phyloP scores from a whole-genome alignment of 1,139 yeast species.

The Entelexis sorbosivorans region DNA sequence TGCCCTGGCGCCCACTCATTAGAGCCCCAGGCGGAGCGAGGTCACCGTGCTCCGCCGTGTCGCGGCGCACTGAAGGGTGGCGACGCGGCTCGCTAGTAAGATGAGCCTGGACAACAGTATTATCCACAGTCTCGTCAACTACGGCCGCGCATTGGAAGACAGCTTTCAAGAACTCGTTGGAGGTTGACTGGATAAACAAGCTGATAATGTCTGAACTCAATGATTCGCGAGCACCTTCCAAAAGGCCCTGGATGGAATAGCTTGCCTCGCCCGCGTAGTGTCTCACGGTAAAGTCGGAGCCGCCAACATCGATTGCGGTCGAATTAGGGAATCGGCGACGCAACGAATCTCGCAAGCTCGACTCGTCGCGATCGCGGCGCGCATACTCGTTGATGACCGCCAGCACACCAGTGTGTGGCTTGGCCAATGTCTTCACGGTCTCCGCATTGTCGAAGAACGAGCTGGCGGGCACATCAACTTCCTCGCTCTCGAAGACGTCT shows the following conservation, averaged over 20 bases:
- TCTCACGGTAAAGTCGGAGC: conserved; percentile 30
- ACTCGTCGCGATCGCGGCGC: conserved; percentile 31
- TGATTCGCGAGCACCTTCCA: conserved; percentile 31
- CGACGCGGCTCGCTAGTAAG: conserved; percentile 34
- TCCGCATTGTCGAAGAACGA: conserved; percentile 36
- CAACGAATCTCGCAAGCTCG: conserved; percentile 29
- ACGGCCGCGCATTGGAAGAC: conserved; percentile 33
- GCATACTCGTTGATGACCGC: conserved; percentile 35
- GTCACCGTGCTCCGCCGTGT: background rate
- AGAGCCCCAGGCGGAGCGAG: background rate
- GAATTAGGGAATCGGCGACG: conserved; percentile 31
- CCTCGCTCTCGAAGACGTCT: conserved; percentile 34
- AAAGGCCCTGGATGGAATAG: conserved; percentile 30
- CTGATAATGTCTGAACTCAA: conserved; percentile 35
- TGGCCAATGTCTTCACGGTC: conserved; percentile 31
- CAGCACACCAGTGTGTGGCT: conserved; percentile 32
- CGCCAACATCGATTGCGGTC: conserved; percentile 27
- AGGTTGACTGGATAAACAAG: conserved; percentile 33
- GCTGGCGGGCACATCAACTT: conserved; percentile 31
- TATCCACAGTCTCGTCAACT: conserved; percentile 31
- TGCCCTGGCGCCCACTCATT: conserved; percentile 5
- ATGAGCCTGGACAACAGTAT: conserved; percentile 33
- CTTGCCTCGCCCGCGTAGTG: conserved; percentile 37
- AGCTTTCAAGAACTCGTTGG: conserved; percentile 32
- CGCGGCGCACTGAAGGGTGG: conserved; percentile 30